Conservation (phyloP, 2,329 filamentous ascomycete species). For the Curvularia spicifera region DNA sequence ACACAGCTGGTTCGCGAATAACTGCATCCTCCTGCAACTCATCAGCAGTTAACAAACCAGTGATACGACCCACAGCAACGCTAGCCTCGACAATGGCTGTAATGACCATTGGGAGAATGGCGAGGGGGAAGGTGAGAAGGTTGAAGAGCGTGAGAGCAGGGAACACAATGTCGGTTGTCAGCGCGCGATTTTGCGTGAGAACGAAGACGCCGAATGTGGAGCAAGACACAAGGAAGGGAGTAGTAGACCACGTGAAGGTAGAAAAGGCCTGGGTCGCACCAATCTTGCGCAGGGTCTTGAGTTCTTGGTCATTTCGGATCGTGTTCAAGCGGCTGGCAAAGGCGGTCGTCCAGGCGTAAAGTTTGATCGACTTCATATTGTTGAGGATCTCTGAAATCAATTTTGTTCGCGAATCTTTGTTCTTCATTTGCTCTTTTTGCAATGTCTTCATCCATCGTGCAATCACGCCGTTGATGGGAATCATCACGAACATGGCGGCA, state of each 20-base stretch:
- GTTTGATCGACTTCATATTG: conserved; percentile 99
- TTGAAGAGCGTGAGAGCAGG: conserved; percentile 94
- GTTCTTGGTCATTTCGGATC: conserved; percentile 92
- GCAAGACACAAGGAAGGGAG: conserved; percentile 96
- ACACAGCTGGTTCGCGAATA: conserved; percentile 68
- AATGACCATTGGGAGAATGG: conserved; percentile 96
- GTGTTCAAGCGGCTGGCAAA: conserved; percentile 98
- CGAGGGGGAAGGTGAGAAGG: conserved; percentile 90
- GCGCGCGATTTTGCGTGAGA: conserved; percentile 76
- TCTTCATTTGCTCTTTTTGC: conserved; percentile 98
- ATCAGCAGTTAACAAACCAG: conserved; percentile 82
- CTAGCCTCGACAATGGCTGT: conserved; percentile 93
- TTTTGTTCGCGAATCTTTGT: conserved; percentile 91
- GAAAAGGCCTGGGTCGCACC: conserved; percentile 91
- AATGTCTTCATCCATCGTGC: conserved; percentile 91
- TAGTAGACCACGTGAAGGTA: conserved; percentile 98
- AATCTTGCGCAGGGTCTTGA: conserved; percentile 95
- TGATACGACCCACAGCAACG: conserved; percentile 88
- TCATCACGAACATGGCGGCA: conserved; percentile 95
- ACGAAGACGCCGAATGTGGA: conserved; percentile 96
- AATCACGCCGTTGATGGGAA: conserved; percentile 91
- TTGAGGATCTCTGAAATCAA: conserved; percentile 97
- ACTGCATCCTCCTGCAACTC: conserved; percentile 90
- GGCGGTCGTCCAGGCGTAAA: conserved; percentile 95
- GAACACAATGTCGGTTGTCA: conserved; percentile 96